Percentiles rank a stretch among this genome's conserved stretches.
These are phyloP conservation scores for Xylariaceae sp. DNA, from an alignment of 2,329 filamentous ascomycete species.

Conservation along the genomic window DNA sequence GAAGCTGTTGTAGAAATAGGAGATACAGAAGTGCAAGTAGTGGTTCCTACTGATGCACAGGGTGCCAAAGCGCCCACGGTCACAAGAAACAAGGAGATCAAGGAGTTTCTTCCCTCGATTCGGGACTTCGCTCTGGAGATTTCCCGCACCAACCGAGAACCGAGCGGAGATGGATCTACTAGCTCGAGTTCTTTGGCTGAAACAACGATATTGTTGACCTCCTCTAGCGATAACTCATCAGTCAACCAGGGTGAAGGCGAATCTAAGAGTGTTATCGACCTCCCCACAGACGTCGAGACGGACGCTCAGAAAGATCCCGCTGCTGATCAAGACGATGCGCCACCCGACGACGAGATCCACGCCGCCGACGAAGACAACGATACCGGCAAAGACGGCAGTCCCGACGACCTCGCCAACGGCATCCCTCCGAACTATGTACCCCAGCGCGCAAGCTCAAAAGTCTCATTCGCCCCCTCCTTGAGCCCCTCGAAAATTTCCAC, in stretches of 20 bases:
- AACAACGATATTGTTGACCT: not conserved
- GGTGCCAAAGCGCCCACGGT: too few relatives aligned
- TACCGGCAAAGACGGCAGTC: not conserved
- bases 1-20: not conserved
- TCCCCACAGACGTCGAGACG: too few relatives aligned
- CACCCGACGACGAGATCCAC: too few relatives aligned
- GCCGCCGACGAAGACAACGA: not conserved
- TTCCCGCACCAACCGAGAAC: not conserved
- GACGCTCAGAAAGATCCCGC: not conserved
- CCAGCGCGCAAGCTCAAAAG: too few relatives aligned
- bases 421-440: too few relatives aligned
- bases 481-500: not conserved
- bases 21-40: not conserved
- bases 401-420: too few relatives aligned
- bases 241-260: not conserved
- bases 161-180: not conserved
- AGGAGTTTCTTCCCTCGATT: too few relatives aligned
- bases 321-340: not conserved
- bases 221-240: not conserved
- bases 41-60: not conserved
- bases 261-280: not conserved
- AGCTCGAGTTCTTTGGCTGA: not conserved
- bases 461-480: too few relatives aligned
- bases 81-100: too few relatives aligned
- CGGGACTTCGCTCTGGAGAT: not conserved